Percentiles rank a stretch among this genome's conserved stretches.
Evolutionary conservation across 2,329 filamentous ascomycete species (phyloP).

Genomic region (Xenoacremonium recifei): DNA sequence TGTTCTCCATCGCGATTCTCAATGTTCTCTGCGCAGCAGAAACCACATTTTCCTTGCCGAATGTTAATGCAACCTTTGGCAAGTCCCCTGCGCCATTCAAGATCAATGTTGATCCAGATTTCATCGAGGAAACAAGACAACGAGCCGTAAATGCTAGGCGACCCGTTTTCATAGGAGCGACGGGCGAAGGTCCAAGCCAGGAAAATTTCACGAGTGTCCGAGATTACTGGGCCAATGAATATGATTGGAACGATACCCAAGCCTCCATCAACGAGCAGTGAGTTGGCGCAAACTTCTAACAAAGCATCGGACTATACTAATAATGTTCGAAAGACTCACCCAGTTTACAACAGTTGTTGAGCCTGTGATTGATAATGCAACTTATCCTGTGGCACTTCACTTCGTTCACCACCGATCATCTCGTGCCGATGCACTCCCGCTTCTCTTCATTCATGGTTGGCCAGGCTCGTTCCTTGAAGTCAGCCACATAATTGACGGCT

Average conservation of each 20-base stretch:
- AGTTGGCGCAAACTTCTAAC: background rate
- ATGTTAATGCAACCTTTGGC: background rate
- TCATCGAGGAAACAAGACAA: background rate
- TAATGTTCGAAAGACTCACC: background rate
- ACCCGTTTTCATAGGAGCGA: background rate
- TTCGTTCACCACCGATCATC: constrained; percentile 11
- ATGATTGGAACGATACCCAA: constrained; percentile 5
- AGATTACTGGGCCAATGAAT: constrained; percentile 5
- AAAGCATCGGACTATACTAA: background rate
- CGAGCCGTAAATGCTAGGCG: background rate
- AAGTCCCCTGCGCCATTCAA: background rate
- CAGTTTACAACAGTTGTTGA: constrained; percentile 11
- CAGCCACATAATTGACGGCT: constrained; percentile 30
- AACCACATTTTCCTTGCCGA: background rate
- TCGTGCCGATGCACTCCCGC: constrained; percentile 32
- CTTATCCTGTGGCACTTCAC: constrained; percentile 8
- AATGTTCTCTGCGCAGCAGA: background rate
- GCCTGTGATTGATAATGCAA: constrained; percentile 1
- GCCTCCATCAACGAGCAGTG: constrained; percentile 4
- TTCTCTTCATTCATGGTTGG: constrained; percentile 44
- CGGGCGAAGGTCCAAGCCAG: background rate
- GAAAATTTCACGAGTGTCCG: background rate
- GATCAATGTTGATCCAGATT: background rate
- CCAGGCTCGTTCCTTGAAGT: constrained; percentile 41
- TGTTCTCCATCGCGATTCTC: background rate